A percentile compares a stretch with the other conserved stretches of the same genome.
Conservation (phyloP, 495 filamentous ascomycete species). For the Tuber microsphaerosporum region DNA sequence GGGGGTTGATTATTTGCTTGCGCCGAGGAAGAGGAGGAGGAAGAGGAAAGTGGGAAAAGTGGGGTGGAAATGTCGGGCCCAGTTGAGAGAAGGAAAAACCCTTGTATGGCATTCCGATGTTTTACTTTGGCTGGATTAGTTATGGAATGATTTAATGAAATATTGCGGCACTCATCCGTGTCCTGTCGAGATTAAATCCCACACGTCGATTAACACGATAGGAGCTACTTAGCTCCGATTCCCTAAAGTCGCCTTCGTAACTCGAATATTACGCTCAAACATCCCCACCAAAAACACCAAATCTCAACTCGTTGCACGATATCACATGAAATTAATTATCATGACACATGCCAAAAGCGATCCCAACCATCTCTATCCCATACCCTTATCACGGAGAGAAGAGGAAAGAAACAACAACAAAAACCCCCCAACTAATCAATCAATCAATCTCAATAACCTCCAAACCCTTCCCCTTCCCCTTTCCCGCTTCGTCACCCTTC, state of each 20-base stretch:
- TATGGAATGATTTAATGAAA: background rate
- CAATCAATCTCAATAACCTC: constrained; percentile 38
- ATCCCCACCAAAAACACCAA: background rate
- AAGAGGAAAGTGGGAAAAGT: background rate
- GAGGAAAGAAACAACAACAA: constrained; percentile 8
- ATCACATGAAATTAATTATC: background rate
- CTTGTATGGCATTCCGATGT: background rate
- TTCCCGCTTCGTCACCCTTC: constrained; percentile 24
- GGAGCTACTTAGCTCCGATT: background rate
- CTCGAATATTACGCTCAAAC: background rate
- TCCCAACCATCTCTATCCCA: background rate
- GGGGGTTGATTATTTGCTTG: background rate
- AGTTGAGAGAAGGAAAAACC: background rate
- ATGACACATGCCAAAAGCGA: background rate
- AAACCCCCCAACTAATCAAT: background rate
- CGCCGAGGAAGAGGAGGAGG: background rate
- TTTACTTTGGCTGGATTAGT: background rate
- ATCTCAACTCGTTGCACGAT: background rate
- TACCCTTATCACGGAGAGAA: constrained; percentile 2
- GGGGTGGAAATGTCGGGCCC: background rate
- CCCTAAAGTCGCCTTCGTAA: background rate
- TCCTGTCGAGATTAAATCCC: background rate
- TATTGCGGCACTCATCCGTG: background rate
- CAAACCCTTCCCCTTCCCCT: constrained; percentile 20
- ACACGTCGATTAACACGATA: background rate